A percentile compares a stretch with the other conserved stretches of the same genome.
phyloP scores from a whole-genome alignment of 306 rosid species.

The Vicia villosa region DNA sequence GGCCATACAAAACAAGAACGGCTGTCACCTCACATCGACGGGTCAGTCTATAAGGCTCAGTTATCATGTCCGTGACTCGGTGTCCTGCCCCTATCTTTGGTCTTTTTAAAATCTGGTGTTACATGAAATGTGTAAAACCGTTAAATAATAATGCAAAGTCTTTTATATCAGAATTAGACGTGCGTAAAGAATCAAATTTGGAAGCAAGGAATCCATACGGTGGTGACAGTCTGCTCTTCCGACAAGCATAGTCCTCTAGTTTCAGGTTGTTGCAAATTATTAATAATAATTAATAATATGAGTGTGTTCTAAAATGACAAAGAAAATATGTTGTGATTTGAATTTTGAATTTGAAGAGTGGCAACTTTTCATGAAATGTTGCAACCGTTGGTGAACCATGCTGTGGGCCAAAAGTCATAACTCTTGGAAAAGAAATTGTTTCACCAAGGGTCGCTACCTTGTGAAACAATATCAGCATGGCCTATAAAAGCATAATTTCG shows the following conservation, averaged over 20 bases:
- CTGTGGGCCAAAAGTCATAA: too few species aligned
- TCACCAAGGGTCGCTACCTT: too few species aligned
- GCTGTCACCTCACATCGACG: conserved; percentile 98
- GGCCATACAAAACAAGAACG: conserved; percentile 89
- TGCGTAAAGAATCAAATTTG: conserved; percentile 20
- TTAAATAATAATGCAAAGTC: conserved; percentile 15
- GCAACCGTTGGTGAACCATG: too few species aligned
- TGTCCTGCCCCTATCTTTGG: conserved; percentile 82
- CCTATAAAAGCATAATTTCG: too few species aligned
- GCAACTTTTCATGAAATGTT: too few species aligned
- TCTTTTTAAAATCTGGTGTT: conserved; percentile 70
- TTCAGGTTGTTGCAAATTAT: too few species aligned
- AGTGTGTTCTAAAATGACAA: too few species aligned
- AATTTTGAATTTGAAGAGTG: too few species aligned
- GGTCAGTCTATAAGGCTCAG: conserved; percentile 75
- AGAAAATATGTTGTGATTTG: too few species aligned
- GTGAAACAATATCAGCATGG: too few species aligned
- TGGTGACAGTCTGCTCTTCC: conserved; percentile 93
- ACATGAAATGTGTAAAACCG: conserved; percentile 20
- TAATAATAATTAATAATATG: too few species aligned
- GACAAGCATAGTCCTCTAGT: conserved; percentile 98
- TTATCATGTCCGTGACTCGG: conserved; percentile 72
- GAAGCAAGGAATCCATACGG: conserved; percentile 58
- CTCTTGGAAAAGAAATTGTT: too few species aligned
- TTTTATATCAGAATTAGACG: conserved; percentile 19